Conservation (phyloP, 768 basidiomycete species). For the Tylopilus cervinicoccineus region DNA sequence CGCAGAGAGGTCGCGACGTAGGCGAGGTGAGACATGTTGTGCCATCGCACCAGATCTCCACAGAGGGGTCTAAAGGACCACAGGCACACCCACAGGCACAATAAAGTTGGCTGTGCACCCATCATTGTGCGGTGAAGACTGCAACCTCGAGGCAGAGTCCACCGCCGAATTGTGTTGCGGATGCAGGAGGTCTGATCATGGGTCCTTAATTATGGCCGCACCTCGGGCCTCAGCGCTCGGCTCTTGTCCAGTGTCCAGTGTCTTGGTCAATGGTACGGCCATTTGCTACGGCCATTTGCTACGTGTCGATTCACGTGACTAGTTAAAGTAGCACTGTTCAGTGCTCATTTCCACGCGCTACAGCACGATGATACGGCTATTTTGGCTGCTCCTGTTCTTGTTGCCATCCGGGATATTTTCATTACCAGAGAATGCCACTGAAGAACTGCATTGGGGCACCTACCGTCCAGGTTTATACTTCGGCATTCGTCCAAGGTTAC, state of each 20-base stretch:
- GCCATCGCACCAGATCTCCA: no score
- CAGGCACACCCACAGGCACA: neutral
- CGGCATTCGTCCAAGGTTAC: conserved; percentile 79
- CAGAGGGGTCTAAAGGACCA: no score
- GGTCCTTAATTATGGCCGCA: no score
- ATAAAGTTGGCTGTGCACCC: conserved; percentile 1
- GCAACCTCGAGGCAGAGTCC: no score
- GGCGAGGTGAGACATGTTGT: no score
- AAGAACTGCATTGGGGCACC: conserved; percentile 61
- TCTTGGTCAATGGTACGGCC: no score
- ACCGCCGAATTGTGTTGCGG: no score
- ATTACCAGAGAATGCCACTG: conserved; percentile 31
- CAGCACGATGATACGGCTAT: conserved; percentile 16
- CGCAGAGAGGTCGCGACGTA: no score
- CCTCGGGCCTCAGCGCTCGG: no score
- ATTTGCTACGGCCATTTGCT: no score
- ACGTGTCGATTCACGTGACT: conserved; percentile 6
- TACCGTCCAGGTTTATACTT: conserved; percentile 96
- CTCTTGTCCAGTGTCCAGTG: no score
- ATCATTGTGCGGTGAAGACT: neutral
- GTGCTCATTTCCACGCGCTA: neutral
- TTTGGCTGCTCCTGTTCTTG: conserved; percentile 27
- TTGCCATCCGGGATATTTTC: conserved; percentile 18
- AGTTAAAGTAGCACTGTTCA: neutral
- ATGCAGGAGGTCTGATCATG: no score